These are phyloP conservation scores for Xylariaceae sp. DNA, from an alignment of 2,329 filamentous ascomycete species.

Conservation along the genomic window DNA sequence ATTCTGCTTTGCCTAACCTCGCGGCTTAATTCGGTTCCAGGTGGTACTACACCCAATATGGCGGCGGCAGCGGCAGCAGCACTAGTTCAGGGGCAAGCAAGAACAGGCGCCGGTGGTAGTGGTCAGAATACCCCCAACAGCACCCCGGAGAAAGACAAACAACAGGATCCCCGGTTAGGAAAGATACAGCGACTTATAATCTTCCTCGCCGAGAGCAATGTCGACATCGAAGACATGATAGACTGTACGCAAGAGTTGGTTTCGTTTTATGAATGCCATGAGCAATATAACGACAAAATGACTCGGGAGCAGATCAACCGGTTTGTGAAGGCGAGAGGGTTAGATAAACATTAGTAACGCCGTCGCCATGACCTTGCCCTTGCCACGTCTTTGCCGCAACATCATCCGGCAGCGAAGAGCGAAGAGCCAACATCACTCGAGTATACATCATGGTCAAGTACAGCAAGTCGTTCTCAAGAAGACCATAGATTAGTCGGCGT, in stretches of 20 bases:
- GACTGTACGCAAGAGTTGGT: conserved; percentile 92
- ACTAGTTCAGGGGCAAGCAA: conserved; percentile 45
- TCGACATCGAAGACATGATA: conserved; percentile 83
- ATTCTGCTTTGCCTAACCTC: conserved; percentile 84
- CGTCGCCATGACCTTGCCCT: too few relatives aligned
- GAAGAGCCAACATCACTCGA: too few relatives aligned
- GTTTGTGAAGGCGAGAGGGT: conserved; percentile 59
- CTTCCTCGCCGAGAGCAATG: conserved; percentile 84
- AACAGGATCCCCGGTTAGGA: conserved; percentile 59
- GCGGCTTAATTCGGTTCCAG: conserved; percentile 53
- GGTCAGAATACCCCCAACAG: conserved; percentile 33
- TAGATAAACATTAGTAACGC: conserved; percentile 48
- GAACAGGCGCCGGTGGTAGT: conserved; percentile 17
- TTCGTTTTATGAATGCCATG: conserved; percentile 76
- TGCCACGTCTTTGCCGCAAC: too few relatives aligned
- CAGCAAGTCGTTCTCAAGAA: too few relatives aligned
- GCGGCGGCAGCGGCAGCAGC: conserved; percentile 53
- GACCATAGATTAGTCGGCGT: too few relatives aligned
- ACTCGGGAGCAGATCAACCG: conserved; percentile 61
- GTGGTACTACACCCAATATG: conserved; percentile 45
- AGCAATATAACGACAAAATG: conserved; percentile 63
- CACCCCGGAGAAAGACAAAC: conserved; percentile 47
- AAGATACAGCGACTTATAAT: conserved; percentile 69
- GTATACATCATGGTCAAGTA: too few relatives aligned
- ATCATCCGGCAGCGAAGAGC: too few relatives aligned